Conservation (phyloP, 306 rosid species). For the Bauhinia variegata region DNA sequence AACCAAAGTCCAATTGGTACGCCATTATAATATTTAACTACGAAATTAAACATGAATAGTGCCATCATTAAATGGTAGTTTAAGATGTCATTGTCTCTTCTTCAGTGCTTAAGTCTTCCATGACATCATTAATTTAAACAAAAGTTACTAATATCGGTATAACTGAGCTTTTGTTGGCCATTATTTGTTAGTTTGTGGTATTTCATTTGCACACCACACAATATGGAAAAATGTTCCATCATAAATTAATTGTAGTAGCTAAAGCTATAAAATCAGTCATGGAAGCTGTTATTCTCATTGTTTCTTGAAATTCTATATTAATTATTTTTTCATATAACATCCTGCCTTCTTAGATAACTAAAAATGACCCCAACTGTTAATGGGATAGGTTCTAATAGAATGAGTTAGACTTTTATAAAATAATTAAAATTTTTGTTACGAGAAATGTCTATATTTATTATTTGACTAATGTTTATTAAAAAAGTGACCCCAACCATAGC, state of each 20-base stretch:
- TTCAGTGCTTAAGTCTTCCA: neutral
- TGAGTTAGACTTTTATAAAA: too few species aligned
- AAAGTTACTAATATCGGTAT: neutral
- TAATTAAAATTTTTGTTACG: too few species aligned
- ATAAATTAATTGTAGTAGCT: slow-evolving; percentile 1
- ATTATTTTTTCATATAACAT: too few species aligned
- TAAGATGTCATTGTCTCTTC: neutral
- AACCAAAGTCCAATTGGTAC: neutral
- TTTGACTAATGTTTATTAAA: too few species aligned
- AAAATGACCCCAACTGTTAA: too few species aligned
- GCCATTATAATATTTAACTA: neutral
- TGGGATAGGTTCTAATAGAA: too few species aligned
- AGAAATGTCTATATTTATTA: too few species aligned
- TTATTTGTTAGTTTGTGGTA: neutral
- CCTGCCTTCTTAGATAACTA: too few species aligned
- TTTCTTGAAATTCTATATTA: neutral
- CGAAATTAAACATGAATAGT: too few species aligned
- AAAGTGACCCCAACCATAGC: too few species aligned
- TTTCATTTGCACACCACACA: neutral
- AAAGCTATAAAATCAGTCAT: slow-evolving; percentile 22
- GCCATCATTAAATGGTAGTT: too few species aligned
- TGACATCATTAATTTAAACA: neutral
- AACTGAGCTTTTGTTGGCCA: neutral
- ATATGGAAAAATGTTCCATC: neutral
- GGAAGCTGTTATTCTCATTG: neutral